Evolutionary conservation across 1,284 basidiomycete genomes (phyloP), one percentile per base, ranked within the genome.

Genomic region (Microbotryum saponariae): DNA sequence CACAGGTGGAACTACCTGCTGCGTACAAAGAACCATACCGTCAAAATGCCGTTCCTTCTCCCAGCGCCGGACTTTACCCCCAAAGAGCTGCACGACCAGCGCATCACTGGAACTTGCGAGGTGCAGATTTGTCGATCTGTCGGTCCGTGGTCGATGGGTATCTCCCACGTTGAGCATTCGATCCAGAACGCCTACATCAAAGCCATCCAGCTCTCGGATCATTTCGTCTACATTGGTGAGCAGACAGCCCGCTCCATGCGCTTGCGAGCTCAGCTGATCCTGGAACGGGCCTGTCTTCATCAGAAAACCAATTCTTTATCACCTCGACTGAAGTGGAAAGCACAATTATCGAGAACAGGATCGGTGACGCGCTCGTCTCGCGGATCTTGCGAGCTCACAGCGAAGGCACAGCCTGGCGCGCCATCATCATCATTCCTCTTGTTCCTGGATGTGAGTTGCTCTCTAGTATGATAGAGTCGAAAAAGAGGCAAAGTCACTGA

Each of bases 281-380:
- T 31, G 31, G 52, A 54, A 29, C 25, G 56, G 20, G 63, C 58
- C 50, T 31, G 31, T 10, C 55, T 79, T 78, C 70, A 78, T 79
- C 64, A 56, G 92, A 97, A 76, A 97, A 98, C 73, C 94, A 99
- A 75, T 99, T 97, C 79, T 98, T 99, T 77, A 92, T 98, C 73
- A 89, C 92, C 0, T 96, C 89, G 82, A 97, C 94, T 1, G 79
- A 85, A 1, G 85, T 94, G 29, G 88, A 88, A 68, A 91, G 91
- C 62, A 84, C 90, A 47, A 82, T 83, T 70, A 82, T 98, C 54
- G 91, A 94, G 77, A 99, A 99, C 77, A 82, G 83, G 69, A 96
- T 98, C 58, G 94, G 93, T 27, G 90, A 97, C 73, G 92, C 94
- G 3, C 80, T 99, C 21, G 91, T 97, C 9, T 83, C 87, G 69